Conservation (phyloP, 208 protist species). For the Entamoeba invadens region DNA sequence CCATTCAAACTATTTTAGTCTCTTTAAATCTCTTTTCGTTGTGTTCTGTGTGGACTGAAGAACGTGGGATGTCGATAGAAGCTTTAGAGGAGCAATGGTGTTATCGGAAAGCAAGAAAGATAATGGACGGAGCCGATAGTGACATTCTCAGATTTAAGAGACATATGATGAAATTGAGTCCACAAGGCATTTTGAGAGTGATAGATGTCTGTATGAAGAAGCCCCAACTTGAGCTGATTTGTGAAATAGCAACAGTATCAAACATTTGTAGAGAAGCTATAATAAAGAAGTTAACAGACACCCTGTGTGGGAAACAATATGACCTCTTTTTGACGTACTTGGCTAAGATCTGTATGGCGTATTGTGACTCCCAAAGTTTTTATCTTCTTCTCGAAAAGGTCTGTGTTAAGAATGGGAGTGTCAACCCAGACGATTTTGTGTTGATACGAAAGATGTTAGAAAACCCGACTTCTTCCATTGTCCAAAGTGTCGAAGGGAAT, state of each 20-base stretch:
- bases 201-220: background rate
- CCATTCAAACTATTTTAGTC: background rate
- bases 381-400: background rate
- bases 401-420: background rate
- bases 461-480: background rate
- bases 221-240: background rate
- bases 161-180: background rate
- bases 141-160: background rate
- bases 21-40: background rate
- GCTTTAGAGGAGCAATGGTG: background rate
- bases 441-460: background rate
- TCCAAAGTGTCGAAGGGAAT: background rate
- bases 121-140: background rate
- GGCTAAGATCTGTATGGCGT: background rate
- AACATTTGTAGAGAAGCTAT: background rate
- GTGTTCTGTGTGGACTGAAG: background rate
- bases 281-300: background rate
- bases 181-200: background rate
- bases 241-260: background rate
- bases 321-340: background rate
- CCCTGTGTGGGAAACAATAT: background rate
- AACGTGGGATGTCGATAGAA: background rate
- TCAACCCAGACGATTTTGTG: background rate
- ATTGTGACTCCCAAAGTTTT: background rate
- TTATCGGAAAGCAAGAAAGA: background rate